These are phyloP conservation scores for Anthoceros angustus DNA, from an alignment of 225 moss, liverwort and hornwort genomes.

Conservation along the genomic window DNA sequence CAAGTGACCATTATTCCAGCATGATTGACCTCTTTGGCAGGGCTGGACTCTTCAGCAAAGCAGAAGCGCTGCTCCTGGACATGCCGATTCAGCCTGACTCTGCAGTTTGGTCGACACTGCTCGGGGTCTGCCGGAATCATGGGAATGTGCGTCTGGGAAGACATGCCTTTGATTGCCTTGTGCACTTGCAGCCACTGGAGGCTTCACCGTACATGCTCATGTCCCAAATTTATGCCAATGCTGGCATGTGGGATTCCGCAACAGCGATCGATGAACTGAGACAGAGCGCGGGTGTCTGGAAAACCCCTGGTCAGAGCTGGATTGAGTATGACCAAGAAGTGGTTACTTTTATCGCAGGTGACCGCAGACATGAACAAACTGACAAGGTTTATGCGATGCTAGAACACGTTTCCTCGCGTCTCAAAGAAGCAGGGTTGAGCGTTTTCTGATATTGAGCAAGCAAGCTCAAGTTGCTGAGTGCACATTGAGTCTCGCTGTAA, in stretches of 20 bases:
- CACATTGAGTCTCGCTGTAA: too few species aligned
- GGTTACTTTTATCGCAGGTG: not conserved
- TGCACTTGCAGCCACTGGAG: not conserved
- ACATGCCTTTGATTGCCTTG: not conserved
- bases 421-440: too few species aligned
- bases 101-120: not conserved
- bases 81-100: not conserved
- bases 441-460: too few species aligned
- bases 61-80: not conserved
- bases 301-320: not conserved
- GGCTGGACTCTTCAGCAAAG: not conserved
- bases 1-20: not conserved
- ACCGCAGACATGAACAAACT: too few species aligned
- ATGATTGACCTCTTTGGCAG: not conserved
- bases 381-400: too few species aligned
- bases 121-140: not conserved
- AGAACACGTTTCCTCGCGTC: too few species aligned
- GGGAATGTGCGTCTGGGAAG: not conserved
- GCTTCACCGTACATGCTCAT: slow-evolving; percentile 1
- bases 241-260: not conserved
- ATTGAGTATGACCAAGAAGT: not conserved
- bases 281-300: not conserved
- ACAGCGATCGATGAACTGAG: not conserved
- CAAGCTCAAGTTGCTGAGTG: too few species aligned
- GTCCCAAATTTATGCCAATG: not conserved